phyloP scores from a whole-genome alignment of 495 filamentous ascomycete genomes.

The Immersiella caudata region DNA sequence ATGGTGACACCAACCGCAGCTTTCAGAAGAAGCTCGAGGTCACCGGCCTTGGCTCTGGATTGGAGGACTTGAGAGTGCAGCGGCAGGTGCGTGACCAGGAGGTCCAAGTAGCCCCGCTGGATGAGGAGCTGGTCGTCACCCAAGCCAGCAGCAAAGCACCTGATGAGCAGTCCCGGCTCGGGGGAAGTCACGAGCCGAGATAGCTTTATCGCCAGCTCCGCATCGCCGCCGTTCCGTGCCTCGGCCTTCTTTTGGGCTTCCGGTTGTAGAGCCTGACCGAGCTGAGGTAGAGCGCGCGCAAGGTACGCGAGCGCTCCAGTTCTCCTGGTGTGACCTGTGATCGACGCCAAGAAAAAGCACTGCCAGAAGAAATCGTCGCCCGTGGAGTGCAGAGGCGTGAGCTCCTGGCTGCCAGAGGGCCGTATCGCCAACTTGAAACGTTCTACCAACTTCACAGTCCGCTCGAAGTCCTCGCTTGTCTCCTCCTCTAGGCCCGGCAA shows the following conservation, averaged over 20 bases:
- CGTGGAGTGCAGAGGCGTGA: conserved; percentile 55
- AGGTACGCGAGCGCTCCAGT: conserved; percentile 87
- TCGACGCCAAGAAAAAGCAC: conserved; percentile 90
- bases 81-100: conserved; percentile 88
- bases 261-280: conserved; percentile 52
- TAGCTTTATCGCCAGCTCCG: conserved; percentile 49
- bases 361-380: conserved; percentile 97
- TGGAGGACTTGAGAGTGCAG: conserved; percentile 85
- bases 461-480: conserved; percentile 94
- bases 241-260: conserved; percentile 24
- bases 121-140: conserved; percentile 86
- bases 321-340: conserved; percentile 81
- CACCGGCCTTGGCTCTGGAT: conserved; percentile 64
- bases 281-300: conserved; percentile 72
- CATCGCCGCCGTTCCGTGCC: conserved; percentile 28
- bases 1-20: conserved; percentile 83
- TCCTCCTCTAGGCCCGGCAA: conserved; percentile 94
- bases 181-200: conserved; percentile 82
- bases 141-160: conserved; percentile 90
- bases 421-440: conserved; percentile 71
- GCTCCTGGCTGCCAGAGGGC: conserved; percentile 47
- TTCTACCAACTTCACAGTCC: conserved; percentile 76
- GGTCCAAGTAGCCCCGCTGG: conserved; percentile 89
- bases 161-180: conserved; percentile 86
- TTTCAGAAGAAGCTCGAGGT: conserved; percentile 77